Percentiles rank a stretch among this genome's conserved stretches.
Conservation (phyloP, 768 basidiomycete species). For the Lentinula detonsa region DNA sequence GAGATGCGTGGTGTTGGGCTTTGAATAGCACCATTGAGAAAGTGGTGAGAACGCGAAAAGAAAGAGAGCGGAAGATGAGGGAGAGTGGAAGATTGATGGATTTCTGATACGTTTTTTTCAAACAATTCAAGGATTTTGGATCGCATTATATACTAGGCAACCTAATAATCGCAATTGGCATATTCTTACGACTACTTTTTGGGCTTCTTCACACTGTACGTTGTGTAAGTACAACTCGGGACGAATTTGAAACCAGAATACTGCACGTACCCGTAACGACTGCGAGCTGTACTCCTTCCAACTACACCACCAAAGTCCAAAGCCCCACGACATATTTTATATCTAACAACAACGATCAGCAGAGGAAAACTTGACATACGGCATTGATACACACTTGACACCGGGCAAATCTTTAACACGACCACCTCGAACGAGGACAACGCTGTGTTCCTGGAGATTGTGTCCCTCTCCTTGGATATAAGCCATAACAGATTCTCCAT, state of each 20-base stretch:
- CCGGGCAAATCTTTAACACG: conserved; percentile 97
- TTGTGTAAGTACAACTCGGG: conserved; percentile 5
- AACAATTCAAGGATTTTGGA: neutral
- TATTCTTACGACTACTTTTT: conserved; percentile 43
- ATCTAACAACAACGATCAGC: conserved; percentile 41
- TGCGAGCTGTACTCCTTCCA: conserved; percentile 72
- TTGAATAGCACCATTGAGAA: conserved; percentile 88
- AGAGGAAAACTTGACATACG: neutral
- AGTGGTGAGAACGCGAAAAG: conserved; percentile 52
- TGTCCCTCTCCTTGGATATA: conserved; percentile 98
- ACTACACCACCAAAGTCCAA: conserved; percentile 90
- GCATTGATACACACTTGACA: conserved; percentile 61
- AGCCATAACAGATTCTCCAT: conserved; percentile 84
- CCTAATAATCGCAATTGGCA: neutral
- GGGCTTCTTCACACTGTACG: conserved; percentile 70
- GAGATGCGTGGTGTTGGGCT: conserved; percentile 95
- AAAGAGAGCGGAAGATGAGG: conserved; percentile 61
- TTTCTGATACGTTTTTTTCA: conserved; percentile 11
- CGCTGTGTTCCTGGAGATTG: conserved; percentile 95
- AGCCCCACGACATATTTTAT: conserved; percentile 92
- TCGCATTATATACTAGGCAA: neutral
- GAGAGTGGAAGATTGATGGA: conserved; percentile 54
- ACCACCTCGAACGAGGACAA: conserved; percentile 92
- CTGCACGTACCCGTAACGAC: conserved; percentile 79
- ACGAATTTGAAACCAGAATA: neutral